Percentiles rank a stretch among this genome's conserved stretches.
phyloP scores from a whole-genome alignment of 192 early-diverging fungal species.

The Backusella morwellensis region DNA sequence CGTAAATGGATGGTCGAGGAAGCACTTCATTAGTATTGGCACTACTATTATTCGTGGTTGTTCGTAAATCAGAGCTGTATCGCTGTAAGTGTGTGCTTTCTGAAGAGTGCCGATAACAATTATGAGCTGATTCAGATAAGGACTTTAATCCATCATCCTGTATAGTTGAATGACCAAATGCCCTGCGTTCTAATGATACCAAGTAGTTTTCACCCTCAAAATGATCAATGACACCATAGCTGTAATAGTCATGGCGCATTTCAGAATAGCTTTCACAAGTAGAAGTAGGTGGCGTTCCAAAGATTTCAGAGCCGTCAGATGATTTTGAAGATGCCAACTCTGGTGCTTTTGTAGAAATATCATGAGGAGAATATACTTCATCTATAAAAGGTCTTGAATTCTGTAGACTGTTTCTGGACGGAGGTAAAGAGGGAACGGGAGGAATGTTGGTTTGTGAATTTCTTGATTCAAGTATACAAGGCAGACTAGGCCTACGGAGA shows the following conservation, averaged over 20 bases:
- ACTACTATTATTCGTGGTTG: slow-evolving; percentile 14
- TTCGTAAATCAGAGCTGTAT: slow-evolving; percentile 31
- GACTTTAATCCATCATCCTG: slow-evolving; percentile 6
- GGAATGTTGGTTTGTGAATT: slow-evolving; percentile 10
- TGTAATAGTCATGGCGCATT: slow-evolving; percentile 13
- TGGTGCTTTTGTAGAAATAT: background rate
- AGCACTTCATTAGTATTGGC: background rate
- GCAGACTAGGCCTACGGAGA: slow-evolving; percentile 29
- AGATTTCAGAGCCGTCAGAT: background rate
- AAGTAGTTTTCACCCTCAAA: slow-evolving; percentile 31
- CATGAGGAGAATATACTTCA: background rate
- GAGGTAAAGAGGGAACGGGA: slow-evolving; percentile 5
- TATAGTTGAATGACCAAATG: slow-evolving; percentile 9
- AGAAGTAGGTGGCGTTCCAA: background rate
- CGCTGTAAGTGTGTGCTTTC: slow-evolving; percentile 15
- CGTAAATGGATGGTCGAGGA: slow-evolving; percentile 19
- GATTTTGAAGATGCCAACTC: background rate
- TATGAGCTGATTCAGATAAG: slow-evolving; percentile 8
- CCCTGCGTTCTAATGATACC: slow-evolving; percentile 29
- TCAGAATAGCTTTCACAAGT: background rate
- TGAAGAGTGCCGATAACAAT: slow-evolving; percentile 1
- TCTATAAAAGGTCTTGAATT: background rate
- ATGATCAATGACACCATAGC: slow-evolving; percentile 22
- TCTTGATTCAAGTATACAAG: slow-evolving; percentile 28
- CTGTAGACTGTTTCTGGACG: background rate